Base-by-base conservation (phyloP, 2,329 filamentous ascomycete genomes). In the Paraphaeosphaeria sporulosa region DNA sequence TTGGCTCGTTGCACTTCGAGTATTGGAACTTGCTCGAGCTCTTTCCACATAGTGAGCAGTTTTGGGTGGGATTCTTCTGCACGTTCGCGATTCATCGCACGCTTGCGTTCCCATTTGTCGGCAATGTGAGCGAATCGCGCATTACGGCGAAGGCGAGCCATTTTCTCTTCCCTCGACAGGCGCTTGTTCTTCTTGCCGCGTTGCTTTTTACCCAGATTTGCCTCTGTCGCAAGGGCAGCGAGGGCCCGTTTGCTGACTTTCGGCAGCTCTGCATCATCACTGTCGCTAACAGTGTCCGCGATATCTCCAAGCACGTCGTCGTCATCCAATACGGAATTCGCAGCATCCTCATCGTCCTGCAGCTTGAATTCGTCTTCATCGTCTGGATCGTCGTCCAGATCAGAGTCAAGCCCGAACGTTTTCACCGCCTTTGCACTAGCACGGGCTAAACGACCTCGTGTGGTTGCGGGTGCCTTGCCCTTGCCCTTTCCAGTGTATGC, bases 11-110 rank as follows among this genome's bases (percentile, higher is more conserved):
- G 80, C 63, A 83, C 84, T 66, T 87, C 85, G 63, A 97, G 86
- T 19, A 89, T 80, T 0, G 91, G 86, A 66, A 89, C 85, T 1
- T 87, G 83, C 74, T 90, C 83, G 2, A 98, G 81, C 25, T 91
- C 87, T 3, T 86, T 78, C 95, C 95, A 99, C 92, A 98, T 96
- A 0, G 89, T 92, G 46, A 80, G 82, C 43, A 99, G 85, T 56
- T 89, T 86, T 0, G 94, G 94, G 74, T 99, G 95, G 53, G 90
- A 83, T 21, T 80, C 76, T 67, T 94, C 92, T 1, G 97, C 86
- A 63, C 89, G 89, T 57, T 82, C 79, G 54, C 93, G 87, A 54
- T 79, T 77, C 76, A 77, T 78, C 48, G 76, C 78, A 91, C 85
- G 68, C 75, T 80, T 70, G 67, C 76, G 61, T 77, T 79, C 74